Evolutionary conservation across 2,329 filamentous ascomycete species (phyloP).

Genomic region (Trichoderma sp.): DNA sequence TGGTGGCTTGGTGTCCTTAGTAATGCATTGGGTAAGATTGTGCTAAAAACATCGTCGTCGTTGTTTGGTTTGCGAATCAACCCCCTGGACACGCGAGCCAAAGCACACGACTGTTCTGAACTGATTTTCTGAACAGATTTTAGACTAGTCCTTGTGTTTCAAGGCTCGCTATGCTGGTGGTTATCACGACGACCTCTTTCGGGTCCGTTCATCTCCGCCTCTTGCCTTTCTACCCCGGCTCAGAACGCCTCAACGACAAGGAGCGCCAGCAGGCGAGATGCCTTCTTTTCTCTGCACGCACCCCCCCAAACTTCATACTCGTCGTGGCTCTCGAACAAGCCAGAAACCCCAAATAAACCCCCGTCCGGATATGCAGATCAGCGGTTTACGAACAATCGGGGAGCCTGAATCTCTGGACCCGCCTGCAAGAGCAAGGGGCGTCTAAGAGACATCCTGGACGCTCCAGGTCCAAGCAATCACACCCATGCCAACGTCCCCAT

Average conservation of each 20-base stretch:
- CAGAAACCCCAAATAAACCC: neutral
- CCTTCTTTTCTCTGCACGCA: neutral
- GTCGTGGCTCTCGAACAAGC: neutral
- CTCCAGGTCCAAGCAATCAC: neutral
- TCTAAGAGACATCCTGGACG: too few relatives aligned
- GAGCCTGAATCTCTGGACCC: conserved; percentile 19
- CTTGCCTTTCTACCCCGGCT: neutral
- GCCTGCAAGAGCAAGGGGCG: conserved; percentile 9
- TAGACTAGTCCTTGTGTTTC: too few relatives aligned
- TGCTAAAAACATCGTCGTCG: conserved; percentile 14
- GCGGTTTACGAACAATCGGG: conserved; percentile 13
- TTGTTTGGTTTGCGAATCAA: conserved; percentile 4
- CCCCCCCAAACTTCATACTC: neutral
- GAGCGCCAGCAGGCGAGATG: neutral
- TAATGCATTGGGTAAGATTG: conserved; percentile 14
- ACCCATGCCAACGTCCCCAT: conserved; percentile 15
- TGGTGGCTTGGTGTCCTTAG: conserved; percentile 5
- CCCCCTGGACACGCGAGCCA: neutral
- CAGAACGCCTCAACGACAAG: conserved; percentile 2
- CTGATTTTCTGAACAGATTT: too few relatives aligned
- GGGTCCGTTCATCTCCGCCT: too few relatives aligned
- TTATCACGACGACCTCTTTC: conserved; percentile 3
- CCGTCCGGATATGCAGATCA: conserved; percentile 17
- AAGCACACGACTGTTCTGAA: too few relatives aligned
- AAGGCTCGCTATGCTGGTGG: neutral